Base-by-base conservation (phyloP, 345 rosid genomes). In the Euclidium syriacum region DNA sequence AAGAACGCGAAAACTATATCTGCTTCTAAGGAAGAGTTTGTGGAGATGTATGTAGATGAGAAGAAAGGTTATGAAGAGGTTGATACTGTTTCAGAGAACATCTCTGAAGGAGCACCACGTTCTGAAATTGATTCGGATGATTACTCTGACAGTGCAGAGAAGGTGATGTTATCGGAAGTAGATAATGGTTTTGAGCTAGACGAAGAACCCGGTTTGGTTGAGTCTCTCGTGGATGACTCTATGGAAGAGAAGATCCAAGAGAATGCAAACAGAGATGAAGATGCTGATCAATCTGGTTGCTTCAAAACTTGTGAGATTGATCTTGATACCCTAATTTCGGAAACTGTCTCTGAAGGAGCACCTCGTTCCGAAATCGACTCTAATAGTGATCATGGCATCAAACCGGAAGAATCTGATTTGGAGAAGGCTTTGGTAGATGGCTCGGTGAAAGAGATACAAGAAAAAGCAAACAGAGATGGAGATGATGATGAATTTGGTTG, bases 1-100 rank as follows among this genome's bases (percentile, higher is more conserved):
- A 90, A 71, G 73, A 73, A 74, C 62, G 49, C 60, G 43, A 84
- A 77, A 42, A 55, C 36, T 61, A 87, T 46, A 77, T n/a, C n/a
- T n/a, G 73, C 42, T 64, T 48, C 69, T 15, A 60, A 54, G 68
- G 62, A 46, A 11, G 72, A 79, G 61, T 73, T 71, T 22, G 57
- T 87, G 40, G 81, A 79, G 58, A 71, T 80, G 36, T 75, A 70
- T 70, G 76, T 74, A 17, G 75, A 68, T 41, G 72, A 40, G 65
- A 72, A 58, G 35, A 70, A 58, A 52, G 65, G 60, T 53, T 60
- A 10, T 30, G 55, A 33, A 44, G 67, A 63, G 29, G 35, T 30
- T 48, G 65, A 59, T 18, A 46, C 14, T 34, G 78, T 47, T 58
- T 70, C 71, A 0, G 84, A 73, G 64, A 54, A 52, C 55, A 2